Base-by-base conservation (phyloP, 805 yeast genomes). In the Hanseniaspora occidentalis region DNA sequence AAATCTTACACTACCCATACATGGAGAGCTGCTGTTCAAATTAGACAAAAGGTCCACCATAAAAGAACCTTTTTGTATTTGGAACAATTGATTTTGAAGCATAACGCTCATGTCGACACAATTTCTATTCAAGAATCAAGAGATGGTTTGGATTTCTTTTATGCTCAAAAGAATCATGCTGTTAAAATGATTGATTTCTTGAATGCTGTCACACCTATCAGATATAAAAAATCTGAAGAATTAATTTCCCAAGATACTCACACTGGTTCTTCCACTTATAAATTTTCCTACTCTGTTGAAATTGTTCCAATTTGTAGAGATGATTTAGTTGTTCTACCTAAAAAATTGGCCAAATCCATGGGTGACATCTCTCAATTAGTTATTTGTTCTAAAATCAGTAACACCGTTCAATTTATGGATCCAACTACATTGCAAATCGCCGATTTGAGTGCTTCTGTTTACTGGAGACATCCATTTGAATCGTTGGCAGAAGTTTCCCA, bases 21-120 rank as follows among this genome's bases (percentile, higher is more conserved):
- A 4, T 92, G 98, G 98, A 81, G 92, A 62, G 96, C 99, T 24
- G 77, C 89, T 22, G 95, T 94, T 27, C 99, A 92, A 67, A 82
- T 94, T 52, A 80, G 99, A 66, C 99, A 92, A 64, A 92, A 94
- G 60, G 98, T 92, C 27, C 76, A 84, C 14, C 98, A 92, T 63
- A 92, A 92, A 66, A 80, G 96, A 71, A 92, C 99, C 7, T 89
- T 92, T 61, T 73, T 89, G 60, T 92, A 84, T 56, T 73, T 92
- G 52, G 99, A 92, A 67, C 99, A 92, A 66, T 71, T 94, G 61
- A 92, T 92, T 52, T 71, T 92, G 62, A 86, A 72, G 58, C 94
- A 85, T 60, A 83, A 80, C 54, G 96, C 96, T 4, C 97, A 92
- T 59, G 77, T 80, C 45, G 94, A 88, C 57, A 89, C 97, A 41